Conservation (phyloP, 176 grass and related monocot species). For the Rhynchospora pubera region DNA sequence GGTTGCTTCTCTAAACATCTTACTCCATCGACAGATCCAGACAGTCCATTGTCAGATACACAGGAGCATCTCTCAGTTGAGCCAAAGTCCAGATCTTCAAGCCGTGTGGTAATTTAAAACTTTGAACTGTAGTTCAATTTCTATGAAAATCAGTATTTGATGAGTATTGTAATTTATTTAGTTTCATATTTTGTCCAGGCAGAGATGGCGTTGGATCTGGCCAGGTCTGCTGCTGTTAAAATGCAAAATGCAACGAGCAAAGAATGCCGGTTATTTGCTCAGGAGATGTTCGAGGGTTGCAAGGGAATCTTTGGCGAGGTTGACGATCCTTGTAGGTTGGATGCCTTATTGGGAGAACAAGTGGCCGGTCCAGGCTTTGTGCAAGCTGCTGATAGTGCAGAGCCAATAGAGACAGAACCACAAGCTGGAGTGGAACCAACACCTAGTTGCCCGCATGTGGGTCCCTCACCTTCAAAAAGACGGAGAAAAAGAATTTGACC, state of each 20-base stretch:
- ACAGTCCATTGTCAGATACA: conserved; percentile 5
- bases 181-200: neutral
- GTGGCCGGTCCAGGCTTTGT: neutral
- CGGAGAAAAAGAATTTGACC: conserved; percentile 4
- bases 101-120: neutral
- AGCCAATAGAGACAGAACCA: neutral
- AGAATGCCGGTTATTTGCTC: neutral
- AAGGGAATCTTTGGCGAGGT: neutral
- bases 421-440: neutral
- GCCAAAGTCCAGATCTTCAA: neutral
- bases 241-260: conserved; percentile 2
- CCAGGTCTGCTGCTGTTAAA: neutral
- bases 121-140: neutral
- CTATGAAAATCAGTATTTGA: neutral
- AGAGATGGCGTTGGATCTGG: neutral
- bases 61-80: neutral
- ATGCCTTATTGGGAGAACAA: neutral
- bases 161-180: neutral
- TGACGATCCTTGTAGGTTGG: neutral
- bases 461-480: neutral
- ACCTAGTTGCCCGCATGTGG: neutral
- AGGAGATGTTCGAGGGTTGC: conserved; percentile 8
- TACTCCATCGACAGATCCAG: neutral
- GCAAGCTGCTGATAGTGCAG: neutral
- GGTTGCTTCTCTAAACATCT: neutral